Percentiles rank a stretch among this genome's conserved stretches.
These are phyloP conservation scores for Zasmidium citrigriseum DNA, from an alignment of 2,329 filamentous ascomycete genomes.

Conservation along the genomic window DNA sequence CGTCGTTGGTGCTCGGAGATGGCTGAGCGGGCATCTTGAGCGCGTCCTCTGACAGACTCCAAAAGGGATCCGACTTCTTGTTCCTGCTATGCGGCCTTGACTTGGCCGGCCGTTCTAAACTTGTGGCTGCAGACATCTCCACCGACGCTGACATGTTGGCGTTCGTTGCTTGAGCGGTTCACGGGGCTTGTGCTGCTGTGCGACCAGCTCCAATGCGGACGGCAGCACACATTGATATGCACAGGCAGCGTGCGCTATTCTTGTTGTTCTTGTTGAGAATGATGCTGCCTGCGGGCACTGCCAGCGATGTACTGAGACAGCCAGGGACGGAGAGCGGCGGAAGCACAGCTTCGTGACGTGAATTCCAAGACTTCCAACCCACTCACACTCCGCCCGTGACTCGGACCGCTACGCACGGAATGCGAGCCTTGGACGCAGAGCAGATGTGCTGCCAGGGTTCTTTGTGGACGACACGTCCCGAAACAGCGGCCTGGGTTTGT, in stretches of 20 bases:
- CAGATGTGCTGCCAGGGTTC: neutral
- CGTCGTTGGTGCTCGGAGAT: constrained; percentile 19
- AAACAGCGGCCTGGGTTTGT: neutral
- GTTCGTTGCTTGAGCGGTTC: neutral
- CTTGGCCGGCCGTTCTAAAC: neutral
- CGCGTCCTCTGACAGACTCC: constrained; percentile 30
- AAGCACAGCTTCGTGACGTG: neutral
- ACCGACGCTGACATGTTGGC: constrained; percentile 18
- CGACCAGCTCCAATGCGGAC: constrained; percentile 10
- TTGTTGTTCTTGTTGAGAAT: neutral
- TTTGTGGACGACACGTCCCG: neutral
- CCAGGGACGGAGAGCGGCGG: neutral
- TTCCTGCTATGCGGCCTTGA: constrained; percentile 24
- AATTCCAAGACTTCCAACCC: neutral
- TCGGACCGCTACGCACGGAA: neutral
- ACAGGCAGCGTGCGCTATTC: constrained; percentile 3
- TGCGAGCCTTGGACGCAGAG: neutral
- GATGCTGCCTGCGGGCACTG: constrained; percentile 3
- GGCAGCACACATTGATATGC: constrained; percentile 2
- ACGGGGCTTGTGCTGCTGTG: constrained; percentile 16
- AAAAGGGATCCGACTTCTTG: constrained; percentile 32
- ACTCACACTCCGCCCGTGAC: neutral
- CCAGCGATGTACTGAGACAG: neutral
- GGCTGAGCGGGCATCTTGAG: constrained; percentile 24
- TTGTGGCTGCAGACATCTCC: constrained; percentile 10